Conservation (phyloP, 768 basidiomycete genomes). For the Russula sp. region DNA sequence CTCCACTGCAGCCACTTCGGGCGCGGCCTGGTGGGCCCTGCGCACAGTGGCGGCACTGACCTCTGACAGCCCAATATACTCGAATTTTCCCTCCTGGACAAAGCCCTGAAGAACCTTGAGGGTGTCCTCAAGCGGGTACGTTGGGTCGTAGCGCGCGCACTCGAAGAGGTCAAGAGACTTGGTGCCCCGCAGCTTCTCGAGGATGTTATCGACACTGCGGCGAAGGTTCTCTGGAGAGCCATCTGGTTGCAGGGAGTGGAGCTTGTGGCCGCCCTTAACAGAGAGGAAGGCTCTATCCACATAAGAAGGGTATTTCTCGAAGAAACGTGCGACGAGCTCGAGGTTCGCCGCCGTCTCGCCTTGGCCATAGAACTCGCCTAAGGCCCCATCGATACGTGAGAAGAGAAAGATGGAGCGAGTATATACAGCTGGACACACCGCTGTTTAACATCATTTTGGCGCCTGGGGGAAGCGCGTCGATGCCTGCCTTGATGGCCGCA, state of each 20-base stretch:
- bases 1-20: constrained; percentile 50
- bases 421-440: constrained; percentile 30
- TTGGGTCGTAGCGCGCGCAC: constrained; percentile 42
- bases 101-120: constrained; percentile 40
- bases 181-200: constrained; percentile 41
- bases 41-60: constrained; percentile 43
- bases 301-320: constrained; percentile 40
- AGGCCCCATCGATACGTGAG: not conserved
- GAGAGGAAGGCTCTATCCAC: constrained; percentile 43
- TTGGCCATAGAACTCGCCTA: constrained; percentile 54
- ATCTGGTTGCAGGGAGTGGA: constrained; percentile 20
- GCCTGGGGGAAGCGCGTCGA: constrained; percentile 39
- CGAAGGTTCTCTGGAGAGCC: constrained; percentile 40
- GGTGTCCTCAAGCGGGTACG: constrained; percentile 41
- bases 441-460: constrained; percentile 48
- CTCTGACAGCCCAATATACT: constrained; percentile 57
- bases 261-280: constrained; percentile 37
- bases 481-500: constrained; percentile 50
- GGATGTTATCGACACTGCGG: constrained; percentile 43
- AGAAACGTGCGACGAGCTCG: constrained; percentile 45
- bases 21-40: constrained; percentile 43
- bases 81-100: constrained; percentile 50
- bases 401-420: not conserved
- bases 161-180: constrained; percentile 60
- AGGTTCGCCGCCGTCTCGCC: constrained; percentile 40